Evolutionary conservation across 345 rosid species (phyloP), one percentile per base, ranked within the genome.

Genomic region (Citrus reticulata): DNA sequence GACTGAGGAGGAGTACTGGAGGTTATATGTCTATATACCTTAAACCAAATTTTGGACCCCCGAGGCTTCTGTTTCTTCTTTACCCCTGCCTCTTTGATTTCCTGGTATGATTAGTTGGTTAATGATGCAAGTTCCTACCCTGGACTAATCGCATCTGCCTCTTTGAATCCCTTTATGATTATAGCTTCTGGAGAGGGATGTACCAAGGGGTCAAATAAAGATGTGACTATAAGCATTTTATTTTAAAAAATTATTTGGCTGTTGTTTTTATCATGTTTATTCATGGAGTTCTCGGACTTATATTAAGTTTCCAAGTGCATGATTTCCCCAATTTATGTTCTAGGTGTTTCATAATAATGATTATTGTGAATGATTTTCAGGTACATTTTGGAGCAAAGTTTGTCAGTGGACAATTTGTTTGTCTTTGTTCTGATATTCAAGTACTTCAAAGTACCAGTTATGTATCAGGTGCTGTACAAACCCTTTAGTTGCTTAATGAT

Each of bases 351-450:
- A 49, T 77, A 49, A 24, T 25, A 24, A 40, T 84, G 39, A 65
- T 69, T 59, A 66, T 74, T 61, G 65, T 58, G 65, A 51, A 62
- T 78, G 67, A 63, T 61, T 87, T 89, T 84, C 93, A 95, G 99
- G 82, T 95, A 95, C 73, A 75, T 95, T 72, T 84, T 95, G 91
- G 98, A 95, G 93, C 97, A 95, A 86, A 95, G 98, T 83, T 90
- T 93, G 86, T 95, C 99, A 2, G 99, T 95, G 72, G 99, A 95
- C 83, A 95, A 95, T 86, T 87, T 95, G 75, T 95, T 95, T 77
- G 95, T 95, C 84, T 95, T 95, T 84, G 93, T 95, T 80, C 90
- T 95, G 77, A 75, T 93, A 77, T 95, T 95, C 92, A 93, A 91
- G 84, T 95, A 93, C 84, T 95, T 93, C 85, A 93, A 95, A 86